phyloP scores from a whole-genome alignment of 352 stramenopile genomes.

The Pythium brassicae region DNA sequence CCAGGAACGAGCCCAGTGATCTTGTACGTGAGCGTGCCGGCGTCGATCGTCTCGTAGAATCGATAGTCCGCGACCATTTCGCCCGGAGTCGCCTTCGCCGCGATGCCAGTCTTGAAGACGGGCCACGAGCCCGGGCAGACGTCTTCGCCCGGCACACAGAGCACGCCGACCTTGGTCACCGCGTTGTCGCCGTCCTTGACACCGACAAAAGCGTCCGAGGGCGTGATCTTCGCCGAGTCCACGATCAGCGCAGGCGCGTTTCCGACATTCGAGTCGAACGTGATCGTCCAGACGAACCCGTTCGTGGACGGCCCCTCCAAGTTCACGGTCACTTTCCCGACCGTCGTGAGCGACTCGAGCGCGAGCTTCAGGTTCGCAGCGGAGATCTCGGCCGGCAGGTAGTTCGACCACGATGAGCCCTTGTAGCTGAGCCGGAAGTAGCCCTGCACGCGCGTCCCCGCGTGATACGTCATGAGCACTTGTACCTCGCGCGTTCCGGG shows the following conservation, averaged over 20 bases:
- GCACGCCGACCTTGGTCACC: constrained; percentile 33
- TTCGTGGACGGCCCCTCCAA: constrained; percentile 22
- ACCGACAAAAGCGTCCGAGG: constrained; percentile 32
- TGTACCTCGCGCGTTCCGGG: constrained; percentile 71
- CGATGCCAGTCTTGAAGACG: constrained; percentile 25
- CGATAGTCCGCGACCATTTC: constrained; percentile 60
- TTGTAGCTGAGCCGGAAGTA: constrained; percentile 78
- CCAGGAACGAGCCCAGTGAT: constrained; percentile 71
- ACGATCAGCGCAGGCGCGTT: constrained; percentile 47
- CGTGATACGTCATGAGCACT: constrained; percentile 58
- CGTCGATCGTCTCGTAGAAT: constrained; percentile 67
- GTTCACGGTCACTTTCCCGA: constrained; percentile 54
- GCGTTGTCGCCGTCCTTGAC: constrained; percentile 81
- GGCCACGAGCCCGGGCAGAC: constrained; percentile 50
- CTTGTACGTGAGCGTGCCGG: constrained; percentile 51
- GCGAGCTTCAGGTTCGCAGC: constrained; percentile 41
- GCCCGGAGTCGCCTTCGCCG: constrained; percentile 28
- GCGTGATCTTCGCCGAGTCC: constrained; percentile 60
- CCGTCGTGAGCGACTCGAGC: constrained; percentile 57
- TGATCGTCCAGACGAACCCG: constrained; percentile 70
- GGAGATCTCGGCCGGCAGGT: constrained; percentile 36
- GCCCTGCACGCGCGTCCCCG: constrained; percentile 28
- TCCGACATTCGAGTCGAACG: constrained; percentile 66
- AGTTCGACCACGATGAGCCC: constrained; percentile 66
- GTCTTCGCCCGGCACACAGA: constrained; percentile 43